Evolutionary conservation across 2,329 filamentous ascomycete genomes (phyloP).

Genomic region (Rutstroemia sp.): DNA sequence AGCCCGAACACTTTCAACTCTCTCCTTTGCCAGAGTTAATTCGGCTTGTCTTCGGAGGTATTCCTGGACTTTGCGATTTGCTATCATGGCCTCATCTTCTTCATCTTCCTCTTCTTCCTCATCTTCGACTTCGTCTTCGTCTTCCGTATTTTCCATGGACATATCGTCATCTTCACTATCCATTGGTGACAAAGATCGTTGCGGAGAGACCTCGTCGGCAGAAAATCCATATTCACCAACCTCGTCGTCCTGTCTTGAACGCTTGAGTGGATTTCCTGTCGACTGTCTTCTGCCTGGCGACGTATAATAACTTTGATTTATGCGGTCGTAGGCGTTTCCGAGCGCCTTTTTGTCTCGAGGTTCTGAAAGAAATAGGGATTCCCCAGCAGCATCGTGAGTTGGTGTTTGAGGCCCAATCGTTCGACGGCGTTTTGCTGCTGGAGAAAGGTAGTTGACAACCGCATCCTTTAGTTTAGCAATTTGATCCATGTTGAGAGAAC

Average conservation of each 20-base stretch:
- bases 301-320: constrained; percentile 16
- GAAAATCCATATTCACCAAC: constrained; percentile 8
- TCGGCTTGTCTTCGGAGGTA: constrained; percentile 25
- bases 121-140: constrained; percentile 5
- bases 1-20: constrained; percentile 20
- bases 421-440: constrained; percentile 26
- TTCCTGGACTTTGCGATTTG: constrained; percentile 24
- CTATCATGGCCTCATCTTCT: constrained; percentile 9
- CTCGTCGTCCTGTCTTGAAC: constrained; percentile 20
- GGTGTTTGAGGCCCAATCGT: constrained; percentile 22
- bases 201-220: constrained; percentile 13
- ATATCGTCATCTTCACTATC: not conserved
- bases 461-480: constrained; percentile 25
- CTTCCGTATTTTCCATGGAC: not conserved
- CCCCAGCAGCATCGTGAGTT: constrained; percentile 6
- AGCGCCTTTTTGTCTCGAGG: constrained; percentile 14
- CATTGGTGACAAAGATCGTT: constrained; percentile 16
- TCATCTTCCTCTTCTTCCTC: constrained; percentile 15
- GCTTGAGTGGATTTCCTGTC: constrained; percentile 20
- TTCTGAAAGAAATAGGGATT: constrained; percentile 16
- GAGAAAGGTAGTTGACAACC: constrained; percentile 25
- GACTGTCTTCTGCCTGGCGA: constrained; percentile 10
- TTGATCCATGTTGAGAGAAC: constrained; percentile 19
- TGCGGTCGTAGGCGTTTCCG: constrained; percentile 7
- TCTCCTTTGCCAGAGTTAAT: constrained; percentile 18